Evolutionary conservation across 2,329 filamentous ascomycete genomes (phyloP).

Genomic region (Podosphaera xanthii): DNA sequence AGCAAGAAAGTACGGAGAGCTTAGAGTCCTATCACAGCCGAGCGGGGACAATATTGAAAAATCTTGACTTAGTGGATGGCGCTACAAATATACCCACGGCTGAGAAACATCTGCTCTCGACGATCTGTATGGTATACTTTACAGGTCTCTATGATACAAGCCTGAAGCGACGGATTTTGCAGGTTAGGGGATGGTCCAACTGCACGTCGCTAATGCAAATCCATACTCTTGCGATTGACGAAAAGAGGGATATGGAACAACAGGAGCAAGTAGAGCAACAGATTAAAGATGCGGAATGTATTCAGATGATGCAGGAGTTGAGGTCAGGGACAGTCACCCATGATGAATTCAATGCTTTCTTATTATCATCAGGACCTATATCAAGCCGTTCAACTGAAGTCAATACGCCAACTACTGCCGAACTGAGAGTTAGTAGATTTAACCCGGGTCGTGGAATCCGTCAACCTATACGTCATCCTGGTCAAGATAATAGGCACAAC

Average conservation of each 20-base stretch:
- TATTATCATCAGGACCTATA: neutral
- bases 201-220: neutral
- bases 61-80: neutral
- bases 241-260: neutral
- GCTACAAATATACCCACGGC: neutral
- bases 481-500: neutral
- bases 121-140: neutral
- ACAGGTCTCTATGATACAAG: neutral
- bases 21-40: neutral
- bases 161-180: neutral
- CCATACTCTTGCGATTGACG: neutral
- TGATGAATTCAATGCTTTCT: neutral
- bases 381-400: neutral
- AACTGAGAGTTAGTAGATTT: neutral
- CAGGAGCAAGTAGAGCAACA: neutral
- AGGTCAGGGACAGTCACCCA: neutral
- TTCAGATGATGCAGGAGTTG: neutral
- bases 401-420: too few relatives aligned
- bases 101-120: neutral
- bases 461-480: neutral
- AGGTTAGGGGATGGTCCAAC: neutral
- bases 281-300: neutral
- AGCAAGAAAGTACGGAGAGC: neutral
- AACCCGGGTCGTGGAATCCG: neutral
- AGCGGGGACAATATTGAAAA: neutral